These are phyloP conservation scores for Sphaerostilbella broomeana DNA, from an alignment of 2,329 filamentous ascomycete genomes.

Conservation along the genomic window DNA sequence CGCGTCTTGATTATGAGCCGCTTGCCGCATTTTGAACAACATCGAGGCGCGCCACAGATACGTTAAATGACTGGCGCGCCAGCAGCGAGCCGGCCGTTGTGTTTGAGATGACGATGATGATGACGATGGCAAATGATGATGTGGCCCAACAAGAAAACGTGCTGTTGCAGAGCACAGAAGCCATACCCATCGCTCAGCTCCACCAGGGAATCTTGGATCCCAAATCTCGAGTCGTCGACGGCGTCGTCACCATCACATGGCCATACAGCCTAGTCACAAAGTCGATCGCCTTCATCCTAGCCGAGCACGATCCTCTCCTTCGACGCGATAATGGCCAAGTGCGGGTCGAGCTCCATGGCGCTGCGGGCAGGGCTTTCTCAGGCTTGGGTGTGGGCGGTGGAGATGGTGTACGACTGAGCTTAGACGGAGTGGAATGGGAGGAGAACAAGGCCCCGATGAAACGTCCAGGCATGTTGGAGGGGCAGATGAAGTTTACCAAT, in stretches of 20 bases:
- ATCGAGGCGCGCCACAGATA: constrained; percentile 8
- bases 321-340: constrained; percentile 74
- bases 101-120: too few relatives aligned
- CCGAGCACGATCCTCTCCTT: constrained; percentile 76
- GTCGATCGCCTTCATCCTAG: constrained; percentile 71
- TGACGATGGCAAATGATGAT: constrained; percentile 24
- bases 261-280: constrained; percentile 76
- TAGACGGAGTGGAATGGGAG: constrained; percentile 64
- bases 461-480: constrained; percentile 47
- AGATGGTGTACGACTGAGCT: constrained; percentile 62
- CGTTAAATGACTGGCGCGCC: constrained; percentile 9
- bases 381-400: constrained; percentile 66
- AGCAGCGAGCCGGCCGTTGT: constrained; percentile 2
- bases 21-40: neutral
- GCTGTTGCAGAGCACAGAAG: constrained; percentile 24
- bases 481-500: constrained; percentile 51
- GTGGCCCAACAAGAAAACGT: constrained; percentile 16
- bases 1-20: constrained; percentile 5
- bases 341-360: constrained; percentile 65
- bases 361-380: constrained; percentile 63
- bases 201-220: constrained; percentile 39
- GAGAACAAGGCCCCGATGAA: constrained; percentile 42
- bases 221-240: constrained; percentile 48
- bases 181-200: constrained; percentile 51
- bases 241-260: constrained; percentile 80